Base-by-base conservation (phyloP, 768 basidiomycete genomes). In the Termitomyces bulborhizus region DNA sequence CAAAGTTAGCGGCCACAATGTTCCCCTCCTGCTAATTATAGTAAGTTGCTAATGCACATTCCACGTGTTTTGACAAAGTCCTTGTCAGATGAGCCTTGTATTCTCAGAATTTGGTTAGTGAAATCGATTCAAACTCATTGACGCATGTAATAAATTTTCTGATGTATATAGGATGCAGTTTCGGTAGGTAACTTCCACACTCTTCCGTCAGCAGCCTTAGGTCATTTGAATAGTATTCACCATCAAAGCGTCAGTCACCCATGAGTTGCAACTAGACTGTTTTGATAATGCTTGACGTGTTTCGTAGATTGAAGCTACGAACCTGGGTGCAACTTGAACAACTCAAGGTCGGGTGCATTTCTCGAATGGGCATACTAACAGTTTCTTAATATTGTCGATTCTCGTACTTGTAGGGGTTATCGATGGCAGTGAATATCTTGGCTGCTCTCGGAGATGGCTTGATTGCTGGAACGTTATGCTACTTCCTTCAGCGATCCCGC, bases 371-470 rank as follows among this genome's bases (percentile, higher is more conserved):
- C 57, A 29, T 57, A 40, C 58, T 29, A 26, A 47, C 31, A 36
- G 15, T 26, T 21, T 34, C 52, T 55, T 16, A 49, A 46, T 9
- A n/a, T 16, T 51, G 24, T 21, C 39, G 40, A 36, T 48, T 51
- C 46, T 27, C 48, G 26, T 27, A 49, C 37, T 40, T 40, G n/a
- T 53, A 81, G 80, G 74, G 76, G 31, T 68, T 81, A 31, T 82
- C 81, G 4, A 80, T 81, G 73, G 70, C 78, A 46, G 79, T 83
- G 39, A 82, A 83, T 59, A 71, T 78, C 6, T 62, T 81, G 34
- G 79, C 76, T 8, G 80, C 78, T 7, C 71, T 73, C 15, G 67
- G 76, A 15, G 81, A 83, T 60, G 70, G 78, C 32, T 58, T 76
- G 51, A 83, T 83, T 46, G 76, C 80, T 36, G 71, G 70, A 43